These are phyloP conservation scores for Fusarium chlamydosporum DNA, from an alignment of 2,329 filamentous ascomycete genomes.

Conservation along the genomic window DNA sequence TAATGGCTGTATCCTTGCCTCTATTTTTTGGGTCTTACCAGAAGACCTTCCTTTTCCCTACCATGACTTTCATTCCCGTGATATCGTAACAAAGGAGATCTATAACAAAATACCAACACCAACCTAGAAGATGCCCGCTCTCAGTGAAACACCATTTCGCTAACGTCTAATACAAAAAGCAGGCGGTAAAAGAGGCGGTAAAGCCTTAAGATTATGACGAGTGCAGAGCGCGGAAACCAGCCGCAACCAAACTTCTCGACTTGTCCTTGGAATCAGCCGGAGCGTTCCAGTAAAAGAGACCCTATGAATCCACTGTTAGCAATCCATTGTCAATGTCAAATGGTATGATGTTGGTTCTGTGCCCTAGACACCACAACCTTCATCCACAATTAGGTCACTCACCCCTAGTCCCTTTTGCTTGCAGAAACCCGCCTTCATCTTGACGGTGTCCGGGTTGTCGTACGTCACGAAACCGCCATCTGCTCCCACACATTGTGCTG, in stretches of 20 bases:
- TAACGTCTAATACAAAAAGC: slow-evolving; percentile 35
- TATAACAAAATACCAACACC: slow-evolving; percentile 11
- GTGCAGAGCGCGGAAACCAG: slow-evolving; percentile 72
- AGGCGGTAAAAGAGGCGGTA: slow-evolving; percentile 26
- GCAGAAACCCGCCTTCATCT: slow-evolving; percentile 80
- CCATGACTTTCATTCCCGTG: slow-evolving; percentile 34
- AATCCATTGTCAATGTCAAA: slow-evolving; percentile 16
- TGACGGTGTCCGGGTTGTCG: slow-evolving; percentile 82
- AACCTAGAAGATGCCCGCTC: slow-evolving; percentile 41
- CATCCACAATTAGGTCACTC: slow-evolving; percentile 51
- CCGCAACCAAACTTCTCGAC: slow-evolving; percentile 69
- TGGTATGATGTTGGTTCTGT: slow-evolving; percentile 23
- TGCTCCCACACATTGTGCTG: slow-evolving; percentile 78
- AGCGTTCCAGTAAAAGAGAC: slow-evolving; percentile 87
- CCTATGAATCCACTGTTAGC: slow-evolving; percentile 60
- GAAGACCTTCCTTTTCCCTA: slow-evolving; percentile 28
- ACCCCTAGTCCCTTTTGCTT: slow-evolving; percentile 78
- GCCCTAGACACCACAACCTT: slow-evolving; percentile 27
- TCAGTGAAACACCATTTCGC: slow-evolving; percentile 42
- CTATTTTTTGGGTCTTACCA: slow-evolving; percentile 39
- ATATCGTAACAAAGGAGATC: slow-evolving; percentile 23
- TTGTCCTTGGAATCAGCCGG: slow-evolving; percentile 75
- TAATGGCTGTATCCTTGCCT: slow-evolving; percentile 26
- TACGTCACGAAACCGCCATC: slow-evolving; percentile 86
- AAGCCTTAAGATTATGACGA: slow-evolving; percentile 51